Evolutionary conservation across 2,329 filamentous ascomycete genomes (phyloP).

Genomic region (Rhynchosporium agropyri): DNA sequence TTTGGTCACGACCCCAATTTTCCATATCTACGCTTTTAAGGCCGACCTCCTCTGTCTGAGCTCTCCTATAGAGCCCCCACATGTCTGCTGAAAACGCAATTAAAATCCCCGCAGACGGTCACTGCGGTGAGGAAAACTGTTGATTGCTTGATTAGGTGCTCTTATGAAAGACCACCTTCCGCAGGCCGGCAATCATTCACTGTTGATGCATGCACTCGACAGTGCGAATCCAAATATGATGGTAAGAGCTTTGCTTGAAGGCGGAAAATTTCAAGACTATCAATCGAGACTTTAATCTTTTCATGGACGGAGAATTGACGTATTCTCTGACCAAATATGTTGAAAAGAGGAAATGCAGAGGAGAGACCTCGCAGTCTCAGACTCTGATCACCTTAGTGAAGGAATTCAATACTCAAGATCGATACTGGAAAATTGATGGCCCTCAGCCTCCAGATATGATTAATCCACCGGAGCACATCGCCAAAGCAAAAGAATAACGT

Average conservation of each 20-base stretch:
- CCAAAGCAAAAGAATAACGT: conserved; percentile 26
- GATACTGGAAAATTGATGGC: conserved; percentile 30
- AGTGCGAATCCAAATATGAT: conserved; percentile 56
- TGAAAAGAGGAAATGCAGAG: conserved; percentile 31
- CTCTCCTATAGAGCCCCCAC: conserved; percentile 57
- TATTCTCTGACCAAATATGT: conserved; percentile 70
- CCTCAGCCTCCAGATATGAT: conserved; percentile 27
- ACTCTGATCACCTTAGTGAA: conserved; percentile 27
- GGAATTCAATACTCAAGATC: conserved; percentile 22
- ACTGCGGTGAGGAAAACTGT: conserved; percentile 61
- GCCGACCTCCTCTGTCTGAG: conserved; percentile 65
- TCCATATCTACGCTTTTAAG: conserved; percentile 62
- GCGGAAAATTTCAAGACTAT: conserved; percentile 65
- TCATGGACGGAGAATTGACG: conserved; percentile 54
- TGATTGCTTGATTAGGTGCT: conserved; percentile 56
- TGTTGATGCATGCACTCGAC: conserved; percentile 64
- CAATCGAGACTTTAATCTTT: conserved; percentile 62
- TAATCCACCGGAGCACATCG: conserved; percentile 25
- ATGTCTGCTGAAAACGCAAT: conserved; percentile 45
- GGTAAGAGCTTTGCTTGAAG: conserved; percentile 61
- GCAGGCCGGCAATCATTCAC: conserved; percentile 58
- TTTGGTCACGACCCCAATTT: conserved; percentile 66
- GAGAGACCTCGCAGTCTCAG: conserved; percentile 21
- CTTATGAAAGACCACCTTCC: conserved; percentile 51
- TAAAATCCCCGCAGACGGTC: conserved; percentile 51